phyloP scores from a whole-genome alignment of 768 basidiomycete species.

The Boletus rubescentipes region DNA sequence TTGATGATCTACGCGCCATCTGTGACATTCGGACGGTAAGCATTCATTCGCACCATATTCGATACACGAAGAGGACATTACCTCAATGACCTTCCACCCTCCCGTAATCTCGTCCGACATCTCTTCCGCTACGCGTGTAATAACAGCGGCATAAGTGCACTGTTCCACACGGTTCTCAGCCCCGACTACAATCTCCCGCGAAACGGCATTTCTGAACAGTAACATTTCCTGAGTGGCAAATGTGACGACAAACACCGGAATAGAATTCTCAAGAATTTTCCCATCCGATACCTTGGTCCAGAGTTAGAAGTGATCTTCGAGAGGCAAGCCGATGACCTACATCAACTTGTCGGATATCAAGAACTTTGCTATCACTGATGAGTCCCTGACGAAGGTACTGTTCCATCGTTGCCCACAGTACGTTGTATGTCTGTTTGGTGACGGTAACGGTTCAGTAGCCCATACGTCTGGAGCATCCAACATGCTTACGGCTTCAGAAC shows the following conservation, averaged over 20 bases:
- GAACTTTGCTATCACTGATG: constrained; percentile 87
- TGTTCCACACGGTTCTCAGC: constrained; percentile 91
- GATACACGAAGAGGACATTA: constrained; percentile 35
- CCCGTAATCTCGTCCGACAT: constrained; percentile 91
- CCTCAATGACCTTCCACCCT: constrained; percentile 98
- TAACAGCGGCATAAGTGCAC: constrained; percentile 87
- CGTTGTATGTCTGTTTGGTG: constrained; percentile 84
- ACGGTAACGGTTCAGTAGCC: not conserved
- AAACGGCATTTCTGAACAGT: constrained; percentile 86
- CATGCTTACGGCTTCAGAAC: constrained; percentile 84
- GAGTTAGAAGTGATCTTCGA: constrained; percentile 1
- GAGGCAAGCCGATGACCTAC: constrained; percentile 45
- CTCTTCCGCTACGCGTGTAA: constrained; percentile 87
- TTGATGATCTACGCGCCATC: constrained; percentile 54
- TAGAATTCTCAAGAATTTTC: constrained; percentile 85
- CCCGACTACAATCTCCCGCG: constrained; percentile 83
- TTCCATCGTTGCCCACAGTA: constrained; percentile 98
- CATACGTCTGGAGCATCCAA: not conserved
- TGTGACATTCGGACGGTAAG: constrained; percentile 17
- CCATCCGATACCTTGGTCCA: constrained; percentile 67
- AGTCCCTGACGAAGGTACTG: constrained; percentile 89
- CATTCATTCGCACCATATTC: not conserved
- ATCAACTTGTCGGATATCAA: constrained; percentile 97
- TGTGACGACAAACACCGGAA: constrained; percentile 88
- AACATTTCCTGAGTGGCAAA: constrained; percentile 95